These are phyloP conservation scores for Rubus idaeus DNA, from an alignment of 306 rosid species.

Conservation along the genomic window DNA sequence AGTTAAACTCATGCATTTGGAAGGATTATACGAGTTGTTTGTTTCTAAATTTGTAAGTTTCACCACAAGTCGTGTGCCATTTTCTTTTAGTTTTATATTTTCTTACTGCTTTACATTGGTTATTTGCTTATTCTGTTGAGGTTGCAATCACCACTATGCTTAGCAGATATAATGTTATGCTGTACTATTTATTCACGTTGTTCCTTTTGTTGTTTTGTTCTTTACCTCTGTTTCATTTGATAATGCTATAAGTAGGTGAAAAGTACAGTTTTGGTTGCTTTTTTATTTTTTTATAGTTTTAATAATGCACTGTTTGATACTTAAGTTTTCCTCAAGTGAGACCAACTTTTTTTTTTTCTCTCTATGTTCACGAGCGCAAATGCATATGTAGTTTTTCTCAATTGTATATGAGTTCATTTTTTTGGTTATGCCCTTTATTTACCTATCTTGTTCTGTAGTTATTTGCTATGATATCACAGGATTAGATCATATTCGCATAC, in stretches of 20 bases:
- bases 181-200: slow-evolving; percentile 6
- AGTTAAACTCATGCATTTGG: slow-evolving; percentile 87
- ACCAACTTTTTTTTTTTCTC: not conserved
- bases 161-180: not conserved
- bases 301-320: not conserved
- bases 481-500: not conserved
- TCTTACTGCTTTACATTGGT: not conserved
- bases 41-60: slow-evolving; percentile 90
- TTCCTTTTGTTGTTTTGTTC: slow-evolving; percentile 19
- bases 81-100: not conserved
- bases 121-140: slow-evolving; percentile 6
- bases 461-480: not conserved
- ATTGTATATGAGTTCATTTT: not conserved
- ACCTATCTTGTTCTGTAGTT: slow-evolving; percentile 10
- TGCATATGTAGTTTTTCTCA: not conserved
- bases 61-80: slow-evolving; percentile 1
- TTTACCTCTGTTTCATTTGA: slow-evolving; percentile 19
- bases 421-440: slow-evolving; percentile 3
- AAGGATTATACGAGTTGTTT: slow-evolving; percentile 88
- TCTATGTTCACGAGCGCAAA: not conserved
- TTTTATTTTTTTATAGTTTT: not conserved
- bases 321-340: not conserved
- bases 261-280: not conserved
- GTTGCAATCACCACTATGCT: slow-evolving; percentile 11
- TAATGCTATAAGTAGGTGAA: slow-evolving; percentile 12